A percentile compares a stretch with the other conserved stretches of the same genome.
Conservation (phyloP, 352 stramenopile genomes). For the Elongisporangium anandrum region DNA sequence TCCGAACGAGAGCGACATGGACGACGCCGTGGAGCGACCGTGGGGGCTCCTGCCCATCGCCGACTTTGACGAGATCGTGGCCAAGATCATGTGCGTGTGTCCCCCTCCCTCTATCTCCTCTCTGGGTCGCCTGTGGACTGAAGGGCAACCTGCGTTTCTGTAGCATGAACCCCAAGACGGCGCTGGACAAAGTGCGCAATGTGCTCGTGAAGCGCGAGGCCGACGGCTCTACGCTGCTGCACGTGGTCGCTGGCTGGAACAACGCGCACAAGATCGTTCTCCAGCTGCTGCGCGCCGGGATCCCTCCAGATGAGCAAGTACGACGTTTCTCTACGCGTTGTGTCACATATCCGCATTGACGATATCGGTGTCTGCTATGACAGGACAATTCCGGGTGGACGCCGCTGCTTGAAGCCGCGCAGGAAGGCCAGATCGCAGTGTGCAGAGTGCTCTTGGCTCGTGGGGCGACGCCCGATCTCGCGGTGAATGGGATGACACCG, state of each 20-base stretch:
- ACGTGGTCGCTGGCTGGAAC: constrained; percentile 49
- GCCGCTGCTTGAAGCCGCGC: constrained; percentile 51
- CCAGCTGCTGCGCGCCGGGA: constrained; percentile 29
- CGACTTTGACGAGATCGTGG: constrained; percentile 42
- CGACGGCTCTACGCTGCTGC: constrained; percentile 51
- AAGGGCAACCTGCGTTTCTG: not conserved
- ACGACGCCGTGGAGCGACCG: not conserved
- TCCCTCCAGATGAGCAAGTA: constrained; percentile 30
- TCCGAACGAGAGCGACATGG: constrained; percentile 1
- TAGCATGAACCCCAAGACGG: constrained; percentile 31
- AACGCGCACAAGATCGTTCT: constrained; percentile 47
- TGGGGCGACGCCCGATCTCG: constrained; percentile 37
- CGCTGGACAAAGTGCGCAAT: constrained; percentile 21
- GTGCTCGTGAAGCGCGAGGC: constrained; percentile 23
- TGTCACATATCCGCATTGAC: not conserved
- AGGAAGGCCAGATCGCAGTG: constrained; percentile 50
- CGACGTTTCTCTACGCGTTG: not conserved
- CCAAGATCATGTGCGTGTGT: constrained; percentile 41
- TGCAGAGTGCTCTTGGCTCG: constrained; percentile 37
- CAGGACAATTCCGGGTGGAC: constrained; percentile 50
- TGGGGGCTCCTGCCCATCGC: constrained; percentile 31
- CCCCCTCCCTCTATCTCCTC: not conserved
- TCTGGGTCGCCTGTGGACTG: not conserved
- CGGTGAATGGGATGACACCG: constrained; percentile 30
- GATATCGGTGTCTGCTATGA: not conserved